Evolutionary conservation across 371 early-diverging fungal genomes (phyloP).

Genomic region (Circinella minor): DNA sequence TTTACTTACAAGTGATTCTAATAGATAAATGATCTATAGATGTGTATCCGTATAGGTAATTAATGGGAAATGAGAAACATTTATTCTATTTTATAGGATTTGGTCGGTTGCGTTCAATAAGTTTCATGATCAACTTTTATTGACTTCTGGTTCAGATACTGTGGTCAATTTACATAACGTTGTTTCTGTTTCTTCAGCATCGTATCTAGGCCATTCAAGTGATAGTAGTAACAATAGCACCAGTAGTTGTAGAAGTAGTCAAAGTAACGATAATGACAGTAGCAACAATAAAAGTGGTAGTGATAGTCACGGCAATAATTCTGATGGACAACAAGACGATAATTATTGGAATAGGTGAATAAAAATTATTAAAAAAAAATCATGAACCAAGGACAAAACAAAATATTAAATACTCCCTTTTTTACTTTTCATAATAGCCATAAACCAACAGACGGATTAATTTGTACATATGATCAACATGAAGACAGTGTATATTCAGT

Average conservation of each 20-base stretch:
- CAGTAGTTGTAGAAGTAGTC: constrained; percentile 18
- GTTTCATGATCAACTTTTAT: constrained; percentile 88
- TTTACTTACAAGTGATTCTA: too few relatives aligned
- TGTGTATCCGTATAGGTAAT: too few relatives aligned
- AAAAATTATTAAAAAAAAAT: constrained; percentile 4
- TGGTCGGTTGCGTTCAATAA: constrained; percentile 85
- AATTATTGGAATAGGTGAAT: constrained; percentile 26
- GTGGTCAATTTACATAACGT: constrained; percentile 84
- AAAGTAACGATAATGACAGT: constrained; percentile 10
- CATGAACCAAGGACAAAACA: neutral
- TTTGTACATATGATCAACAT: constrained; percentile 86
- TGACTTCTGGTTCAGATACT: constrained; percentile 85
- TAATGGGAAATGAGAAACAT: neutral
- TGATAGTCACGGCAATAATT: constrained; percentile 9
- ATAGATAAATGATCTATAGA: too few relatives aligned
- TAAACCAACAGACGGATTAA: constrained; percentile 78
- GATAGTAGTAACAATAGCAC: constrained; percentile 26
- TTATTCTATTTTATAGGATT: constrained; percentile 56
- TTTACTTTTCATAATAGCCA: constrained; percentile 24
- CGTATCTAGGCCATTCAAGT: constrained; percentile 37
- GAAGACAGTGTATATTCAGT: constrained; percentile 92
- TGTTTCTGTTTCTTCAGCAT: constrained; percentile 82
- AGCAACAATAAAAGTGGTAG: constrained; percentile 36
- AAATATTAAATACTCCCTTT: neutral
- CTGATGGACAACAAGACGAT: constrained; percentile 27